Percentiles rank a stretch among this genome's conserved stretches.
phyloP scores from a whole-genome alignment of 2,329 filamentous ascomycete genomes.

The Fusarium citri region DNA sequence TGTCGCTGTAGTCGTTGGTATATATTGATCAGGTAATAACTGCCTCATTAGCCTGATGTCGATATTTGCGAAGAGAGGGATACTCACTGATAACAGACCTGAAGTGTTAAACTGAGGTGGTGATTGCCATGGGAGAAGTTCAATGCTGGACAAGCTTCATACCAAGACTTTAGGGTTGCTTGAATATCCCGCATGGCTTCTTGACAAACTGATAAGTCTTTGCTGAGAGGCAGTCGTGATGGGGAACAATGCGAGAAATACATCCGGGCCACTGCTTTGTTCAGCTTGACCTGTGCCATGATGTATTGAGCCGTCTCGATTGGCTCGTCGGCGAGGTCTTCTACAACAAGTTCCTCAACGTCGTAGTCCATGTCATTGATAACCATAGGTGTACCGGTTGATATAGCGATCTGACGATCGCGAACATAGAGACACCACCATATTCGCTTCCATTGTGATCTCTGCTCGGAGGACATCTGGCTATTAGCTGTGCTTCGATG shows the following conservation, averaged over 20 bases:
- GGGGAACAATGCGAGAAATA: slow-evolving; percentile 3
- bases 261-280: neutral
- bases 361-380: slow-evolving; percentile 2
- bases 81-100: slow-evolving; percentile 3
- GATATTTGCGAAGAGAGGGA: accelerated
- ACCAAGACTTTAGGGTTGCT: neutral
- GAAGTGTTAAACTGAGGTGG: neutral
- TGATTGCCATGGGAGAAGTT: neutral
- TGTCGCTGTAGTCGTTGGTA: neutral
- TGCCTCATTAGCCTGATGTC: too few species aligned
- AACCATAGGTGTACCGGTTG: neutral
- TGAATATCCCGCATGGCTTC: neutral
- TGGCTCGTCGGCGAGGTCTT: neutral
- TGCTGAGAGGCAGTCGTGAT: accelerated
- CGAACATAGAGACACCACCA: slow-evolving; percentile 14
- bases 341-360: neutral
- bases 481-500: neutral
- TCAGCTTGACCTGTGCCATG: neutral
- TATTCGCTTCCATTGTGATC: neutral
- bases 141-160: neutral
- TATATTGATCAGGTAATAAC: neutral
- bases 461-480: accelerated
- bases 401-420: slow-evolving; percentile 7
- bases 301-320: neutral
- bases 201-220: neutral